Evolutionary conservation across 2,329 filamentous ascomycete species (phyloP).

Genomic region (Penicillium sp.): DNA sequence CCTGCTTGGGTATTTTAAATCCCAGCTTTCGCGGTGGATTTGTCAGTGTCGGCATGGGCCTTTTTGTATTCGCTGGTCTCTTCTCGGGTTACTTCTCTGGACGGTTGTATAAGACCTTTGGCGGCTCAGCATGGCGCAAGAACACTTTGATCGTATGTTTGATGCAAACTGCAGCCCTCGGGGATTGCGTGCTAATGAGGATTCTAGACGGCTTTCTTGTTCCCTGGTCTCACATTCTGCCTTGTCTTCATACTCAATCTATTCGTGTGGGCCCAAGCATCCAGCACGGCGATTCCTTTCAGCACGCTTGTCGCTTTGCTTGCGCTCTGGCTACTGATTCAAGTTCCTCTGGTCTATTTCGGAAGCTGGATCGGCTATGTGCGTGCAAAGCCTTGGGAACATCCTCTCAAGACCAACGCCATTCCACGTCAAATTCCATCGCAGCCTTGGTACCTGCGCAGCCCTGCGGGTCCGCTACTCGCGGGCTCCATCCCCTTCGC

Average conservation of each 20-base stretch:
- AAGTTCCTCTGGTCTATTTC: conserved; percentile 75
- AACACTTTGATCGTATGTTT: conserved; percentile 60
- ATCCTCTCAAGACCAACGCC: conserved; percentile 69
- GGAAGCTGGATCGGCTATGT: conserved; percentile 73
- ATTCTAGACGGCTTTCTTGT: conserved; percentile 61
- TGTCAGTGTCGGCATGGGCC: conserved; percentile 72
- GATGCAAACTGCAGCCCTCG: neutral
- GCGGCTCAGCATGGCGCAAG: conserved; percentile 65
- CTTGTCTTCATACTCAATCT: conserved; percentile 75
- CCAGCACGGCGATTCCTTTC: conserved; percentile 80
- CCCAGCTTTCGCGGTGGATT: conserved; percentile 88
- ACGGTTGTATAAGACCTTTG: conserved; percentile 76
- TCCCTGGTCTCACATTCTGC: conserved; percentile 71
- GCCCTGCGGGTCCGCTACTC: conserved; percentile 58
- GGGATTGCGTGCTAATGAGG: neutral
- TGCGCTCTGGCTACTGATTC: conserved; percentile 75
- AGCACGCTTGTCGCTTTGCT: conserved; percentile 67
- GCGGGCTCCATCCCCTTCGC: conserved; percentile 77
- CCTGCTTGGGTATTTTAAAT: conserved; percentile 71
- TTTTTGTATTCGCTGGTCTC: conserved; percentile 76
- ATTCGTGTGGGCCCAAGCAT: conserved; percentile 86
- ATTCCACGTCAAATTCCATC: conserved; percentile 68
- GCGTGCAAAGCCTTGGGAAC: conserved; percentile 63
- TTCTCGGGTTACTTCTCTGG: conserved; percentile 87
- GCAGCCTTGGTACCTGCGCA: conserved; percentile 69